Evolutionary conservation across 768 basidiomycete genomes (phyloP).

Genomic region (Leucogyrophana mollusca): DNA sequence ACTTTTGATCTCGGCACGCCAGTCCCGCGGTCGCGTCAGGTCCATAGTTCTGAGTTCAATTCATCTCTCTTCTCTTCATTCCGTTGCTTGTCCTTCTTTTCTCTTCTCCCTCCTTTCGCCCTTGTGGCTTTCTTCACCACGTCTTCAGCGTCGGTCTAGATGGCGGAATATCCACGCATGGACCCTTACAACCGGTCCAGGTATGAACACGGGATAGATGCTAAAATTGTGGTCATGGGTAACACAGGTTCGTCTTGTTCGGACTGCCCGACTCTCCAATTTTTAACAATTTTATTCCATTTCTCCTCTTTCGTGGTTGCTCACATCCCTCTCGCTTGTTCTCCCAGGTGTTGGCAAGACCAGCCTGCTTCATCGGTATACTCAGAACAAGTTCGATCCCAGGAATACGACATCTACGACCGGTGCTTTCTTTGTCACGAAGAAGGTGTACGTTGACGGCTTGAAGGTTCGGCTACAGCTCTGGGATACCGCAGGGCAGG

Average conservation of each 20-base stretch:
- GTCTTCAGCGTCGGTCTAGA: constrained; percentile 31
- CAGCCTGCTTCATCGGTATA: constrained; percentile 86
- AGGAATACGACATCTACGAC: constrained; percentile 88
- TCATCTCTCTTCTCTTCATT: constrained; percentile 29
- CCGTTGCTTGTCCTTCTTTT: constrained; percentile 30
- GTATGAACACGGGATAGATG: constrained; percentile 85
- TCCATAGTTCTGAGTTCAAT: constrained; percentile 22
- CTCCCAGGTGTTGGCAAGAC: constrained; percentile 85
- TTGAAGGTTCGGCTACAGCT: constrained; percentile 84
- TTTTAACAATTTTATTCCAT: constrained; percentile 9
- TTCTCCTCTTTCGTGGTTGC: constrained; percentile 10
- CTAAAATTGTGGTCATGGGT: constrained; percentile 95
- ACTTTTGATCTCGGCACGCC: constrained; percentile 26
- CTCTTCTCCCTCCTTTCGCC: constrained; percentile 38
- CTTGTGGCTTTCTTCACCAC: constrained; percentile 40
- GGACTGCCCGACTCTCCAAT: constrained; percentile 14
- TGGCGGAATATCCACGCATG: constrained; percentile 59
- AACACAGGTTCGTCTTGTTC: constrained; percentile 57
- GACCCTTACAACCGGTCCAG: constrained; percentile 67
- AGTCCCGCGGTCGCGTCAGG: constrained; percentile 29
- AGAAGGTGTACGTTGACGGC: constrained; percentile 85
- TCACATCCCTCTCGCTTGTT: constrained; percentile 1
- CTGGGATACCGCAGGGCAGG: constrained; percentile 95
- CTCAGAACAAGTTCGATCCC: constrained; percentile 86
- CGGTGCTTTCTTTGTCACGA: constrained; percentile 91